phyloP scores from a whole-genome alignment of 1,284 basidiomycete species.

The Xerocomus nothofagi region DNA sequence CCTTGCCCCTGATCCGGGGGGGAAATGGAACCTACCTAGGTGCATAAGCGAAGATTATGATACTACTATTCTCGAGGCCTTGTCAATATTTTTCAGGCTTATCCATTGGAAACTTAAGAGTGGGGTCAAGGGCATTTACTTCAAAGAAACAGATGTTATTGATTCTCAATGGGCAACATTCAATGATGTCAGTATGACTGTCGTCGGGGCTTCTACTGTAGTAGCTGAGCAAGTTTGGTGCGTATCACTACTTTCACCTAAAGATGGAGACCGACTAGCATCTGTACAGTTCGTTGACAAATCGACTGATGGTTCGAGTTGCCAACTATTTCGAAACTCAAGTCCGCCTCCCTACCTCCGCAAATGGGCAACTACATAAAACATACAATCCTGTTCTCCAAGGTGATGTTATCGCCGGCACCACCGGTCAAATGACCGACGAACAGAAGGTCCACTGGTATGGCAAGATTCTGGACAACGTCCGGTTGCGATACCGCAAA shows the following conservation, averaged over 20 bases:
- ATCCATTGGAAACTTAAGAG: constrained; percentile 96
- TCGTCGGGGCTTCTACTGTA: constrained; percentile 85
- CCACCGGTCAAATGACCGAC: constrained; percentile 59
- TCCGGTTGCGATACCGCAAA: constrained; percentile 90
- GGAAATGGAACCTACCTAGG: constrained; percentile 86
- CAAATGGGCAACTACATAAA: constrained; percentile 26
- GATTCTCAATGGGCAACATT: constrained; percentile 97
- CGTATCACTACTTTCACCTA: constrained; percentile 22
- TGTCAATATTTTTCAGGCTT: constrained; percentile 91
- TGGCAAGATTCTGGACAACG: constrained; percentile 90
- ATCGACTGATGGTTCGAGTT: constrained; percentile 87
- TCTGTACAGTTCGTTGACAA: constrained; percentile 73
- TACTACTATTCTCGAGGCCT: constrained; percentile 81
- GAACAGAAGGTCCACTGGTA: constrained; percentile 90
- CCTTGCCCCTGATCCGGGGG: constrained; percentile 80
- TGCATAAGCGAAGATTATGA: constrained; percentile 93
- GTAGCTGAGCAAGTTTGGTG: constrained; percentile 96
- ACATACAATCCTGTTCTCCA: constrained; percentile 24
- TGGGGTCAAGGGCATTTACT: constrained; percentile 88
- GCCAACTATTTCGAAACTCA: constrained; percentile 94
- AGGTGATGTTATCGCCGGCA: constrained; percentile 29
- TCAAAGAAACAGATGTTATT: constrained; percentile 96
- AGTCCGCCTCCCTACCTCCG: constrained; percentile 69
- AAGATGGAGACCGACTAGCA: background rate
- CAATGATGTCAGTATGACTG: constrained; percentile 89